phyloP scores from a whole-genome alignment of 2,329 filamentous ascomycete genomes.

The Beauveria bassiana region DNA sequence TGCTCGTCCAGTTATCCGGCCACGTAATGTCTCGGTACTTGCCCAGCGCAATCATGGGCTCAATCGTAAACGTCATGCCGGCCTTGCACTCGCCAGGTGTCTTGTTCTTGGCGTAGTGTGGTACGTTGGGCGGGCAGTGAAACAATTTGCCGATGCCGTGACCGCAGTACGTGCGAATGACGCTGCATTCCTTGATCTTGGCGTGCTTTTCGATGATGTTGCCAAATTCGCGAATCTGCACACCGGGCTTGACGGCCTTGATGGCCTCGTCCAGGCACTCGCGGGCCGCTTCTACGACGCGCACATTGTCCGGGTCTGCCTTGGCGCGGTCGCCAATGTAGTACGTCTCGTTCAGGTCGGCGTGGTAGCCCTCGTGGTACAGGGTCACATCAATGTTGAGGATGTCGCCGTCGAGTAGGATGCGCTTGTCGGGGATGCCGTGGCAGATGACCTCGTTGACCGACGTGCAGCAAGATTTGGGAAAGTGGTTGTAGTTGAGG shows the following conservation, averaged over 20 bases:
- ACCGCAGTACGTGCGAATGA: constrained; percentile 92
- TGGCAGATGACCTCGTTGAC: constrained; percentile 98
- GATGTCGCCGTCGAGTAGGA: constrained; percentile 86
- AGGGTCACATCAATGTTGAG: constrained; percentile 94
- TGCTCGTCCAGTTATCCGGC: constrained; percentile 98
- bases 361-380: constrained; percentile 92
- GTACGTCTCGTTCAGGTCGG: constrained; percentile 97
- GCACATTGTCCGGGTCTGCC: constrained; percentile 76
- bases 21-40: constrained; percentile 90
- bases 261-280: constrained; percentile 90
- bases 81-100: constrained; percentile 88
- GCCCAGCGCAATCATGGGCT: constrained; percentile 94
- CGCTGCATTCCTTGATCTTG: constrained; percentile 76
- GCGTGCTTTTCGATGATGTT: constrained; percentile 94
- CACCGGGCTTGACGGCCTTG: constrained; percentile 84
- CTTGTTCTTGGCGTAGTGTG: constrained; percentile 98
- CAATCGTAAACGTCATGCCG: constrained; percentile 98
- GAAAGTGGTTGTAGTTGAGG: constrained; percentile 91
- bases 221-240: constrained; percentile 85
- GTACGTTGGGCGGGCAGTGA: constrained; percentile 88
- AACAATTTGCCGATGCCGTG: constrained; percentile 93
- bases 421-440: constrained; percentile 87
- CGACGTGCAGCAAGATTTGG: constrained; percentile 96
- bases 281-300: constrained; percentile 82
- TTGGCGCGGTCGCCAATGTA: constrained; percentile 87